Evolutionary conservation across 768 basidiomycete genomes (phyloP).

Genomic region (Tephrocybe rancida): DNA sequence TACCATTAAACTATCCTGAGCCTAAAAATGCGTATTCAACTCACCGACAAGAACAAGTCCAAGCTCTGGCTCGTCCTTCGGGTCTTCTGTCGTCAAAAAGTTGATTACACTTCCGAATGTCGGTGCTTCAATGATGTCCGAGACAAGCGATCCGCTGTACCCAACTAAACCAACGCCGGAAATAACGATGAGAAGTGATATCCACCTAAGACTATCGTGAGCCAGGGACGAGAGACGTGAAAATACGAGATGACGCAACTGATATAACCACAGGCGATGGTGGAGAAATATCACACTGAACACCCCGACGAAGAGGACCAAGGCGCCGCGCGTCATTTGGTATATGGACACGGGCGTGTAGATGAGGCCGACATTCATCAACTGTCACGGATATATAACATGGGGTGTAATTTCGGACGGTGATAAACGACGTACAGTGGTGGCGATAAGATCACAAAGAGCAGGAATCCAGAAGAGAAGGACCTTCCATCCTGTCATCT

Average conservation of each 20-base stretch:
- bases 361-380: conserved; percentile 96
- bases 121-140: conserved; percentile 62
- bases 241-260: conserved; percentile 44
- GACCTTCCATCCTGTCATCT: conserved; percentile 67
- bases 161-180: conserved; percentile 83
- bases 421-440: conserved; percentile 59
- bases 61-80: conserved; percentile 55
- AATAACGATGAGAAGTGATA: conserved; percentile 88
- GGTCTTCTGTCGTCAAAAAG: conserved; percentile 25
- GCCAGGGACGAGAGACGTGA: not conserved
- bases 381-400: conserved; percentile 26
- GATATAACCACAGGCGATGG: conserved; percentile 83
- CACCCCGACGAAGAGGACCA: conserved; percentile 91
- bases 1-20: conserved; percentile 7
- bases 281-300: conserved; percentile 91
- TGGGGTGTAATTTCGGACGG: not conserved
- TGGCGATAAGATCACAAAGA: conserved; percentile 86
- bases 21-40: too few relatives aligned
- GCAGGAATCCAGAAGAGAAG: conserved; percentile 88
- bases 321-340: conserved; percentile 93
- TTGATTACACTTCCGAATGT: conserved; percentile 25
- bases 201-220: conserved; percentile 60
- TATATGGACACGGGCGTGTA: conserved; percentile 97
- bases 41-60: conserved; percentile 73
- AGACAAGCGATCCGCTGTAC: conserved; percentile 84